phyloP scores from a whole-genome alignment of 2,329 filamentous ascomycete genomes.

The Colletotrichum sp. region DNA sequence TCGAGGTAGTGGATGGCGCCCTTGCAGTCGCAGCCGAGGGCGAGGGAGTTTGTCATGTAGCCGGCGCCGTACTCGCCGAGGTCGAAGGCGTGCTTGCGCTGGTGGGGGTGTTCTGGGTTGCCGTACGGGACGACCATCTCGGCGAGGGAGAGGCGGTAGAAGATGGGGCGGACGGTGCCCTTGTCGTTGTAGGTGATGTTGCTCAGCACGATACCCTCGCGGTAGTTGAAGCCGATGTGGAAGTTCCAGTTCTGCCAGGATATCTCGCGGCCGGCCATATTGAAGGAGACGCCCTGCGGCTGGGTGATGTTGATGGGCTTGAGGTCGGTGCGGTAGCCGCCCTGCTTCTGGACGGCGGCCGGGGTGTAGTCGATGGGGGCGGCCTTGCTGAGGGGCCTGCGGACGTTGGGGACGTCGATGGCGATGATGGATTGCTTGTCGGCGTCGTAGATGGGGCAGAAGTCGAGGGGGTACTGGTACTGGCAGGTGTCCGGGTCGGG shows the following conservation, averaged over 20 bases:
- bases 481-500: constrained; percentile 85
- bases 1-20: constrained; percentile 92
- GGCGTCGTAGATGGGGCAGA: constrained; percentile 89
- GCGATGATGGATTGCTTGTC: constrained; percentile 79
- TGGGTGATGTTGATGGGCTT: constrained; percentile 91
- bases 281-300: constrained; percentile 88
- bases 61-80: constrained; percentile 82
- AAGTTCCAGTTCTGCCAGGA: constrained; percentile 95
- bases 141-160: constrained; percentile 86
- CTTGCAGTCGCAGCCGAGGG: constrained; percentile 85
- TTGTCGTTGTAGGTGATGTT: constrained; percentile 92
- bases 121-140: constrained; percentile 96
- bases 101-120: constrained; percentile 80
- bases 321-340: constrained; percentile 78
- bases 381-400: constrained; percentile 75
- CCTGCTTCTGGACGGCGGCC: constrained; percentile 71
- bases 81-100: constrained; percentile 80
- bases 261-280: constrained; percentile 73
- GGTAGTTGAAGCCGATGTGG: constrained; percentile 94
- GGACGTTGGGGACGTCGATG: constrained; percentile 81
- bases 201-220: constrained; percentile 88
- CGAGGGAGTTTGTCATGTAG: constrained; percentile 82
- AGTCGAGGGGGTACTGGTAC: constrained; percentile 91
- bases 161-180: constrained; percentile 75
- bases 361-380: constrained; percentile 82